These are phyloP conservation scores for Liquidambar formosana DNA, from an alignment of 164 flowering plant species.

Conservation along the genomic window DNA sequence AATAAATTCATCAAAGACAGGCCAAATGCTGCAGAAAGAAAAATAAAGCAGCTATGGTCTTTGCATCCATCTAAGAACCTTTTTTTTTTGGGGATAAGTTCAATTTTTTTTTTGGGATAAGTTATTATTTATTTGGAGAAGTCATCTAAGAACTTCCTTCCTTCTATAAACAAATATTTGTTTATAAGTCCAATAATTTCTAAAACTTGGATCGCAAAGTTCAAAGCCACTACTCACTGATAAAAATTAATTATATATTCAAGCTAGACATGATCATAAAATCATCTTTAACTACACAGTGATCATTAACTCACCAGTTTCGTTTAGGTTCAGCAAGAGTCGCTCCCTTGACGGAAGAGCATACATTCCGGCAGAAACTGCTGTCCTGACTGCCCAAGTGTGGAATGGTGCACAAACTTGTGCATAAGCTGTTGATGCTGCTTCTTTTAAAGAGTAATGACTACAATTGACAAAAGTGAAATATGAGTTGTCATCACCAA, in stretches of 20 bases:
- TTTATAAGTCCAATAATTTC: no score
- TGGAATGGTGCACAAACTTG: slow-evolving; percentile 86
- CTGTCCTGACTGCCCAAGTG: slow-evolving; percentile 83
- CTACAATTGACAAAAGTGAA: slow-evolving; percentile 32
- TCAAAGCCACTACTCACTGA: not conserved
- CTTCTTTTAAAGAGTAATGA: slow-evolving; percentile 57
- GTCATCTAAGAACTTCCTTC: no score
- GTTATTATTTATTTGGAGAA: no score
- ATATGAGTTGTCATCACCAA: not conserved
- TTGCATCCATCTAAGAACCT: no score
- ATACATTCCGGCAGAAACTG: slow-evolving; percentile 85
- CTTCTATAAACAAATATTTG: no score
- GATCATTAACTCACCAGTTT: slow-evolving; percentile 53
- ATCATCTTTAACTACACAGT: not conserved
- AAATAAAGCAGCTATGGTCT: no score
- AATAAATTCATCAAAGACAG: no score
- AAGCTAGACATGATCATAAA: no score
- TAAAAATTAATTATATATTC: no score
- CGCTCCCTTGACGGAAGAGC: slow-evolving; percentile 85
- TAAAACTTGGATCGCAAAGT: not conserved
- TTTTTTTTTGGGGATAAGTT: no score
- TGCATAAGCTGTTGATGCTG: slow-evolving; percentile 83
- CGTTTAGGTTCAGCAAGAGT: slow-evolving; percentile 67
- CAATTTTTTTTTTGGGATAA: no score
- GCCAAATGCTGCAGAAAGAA: no score